Conservation (phyloP, 345 rosid genomes). For the Xanthoceras sorbifolium region DNA sequence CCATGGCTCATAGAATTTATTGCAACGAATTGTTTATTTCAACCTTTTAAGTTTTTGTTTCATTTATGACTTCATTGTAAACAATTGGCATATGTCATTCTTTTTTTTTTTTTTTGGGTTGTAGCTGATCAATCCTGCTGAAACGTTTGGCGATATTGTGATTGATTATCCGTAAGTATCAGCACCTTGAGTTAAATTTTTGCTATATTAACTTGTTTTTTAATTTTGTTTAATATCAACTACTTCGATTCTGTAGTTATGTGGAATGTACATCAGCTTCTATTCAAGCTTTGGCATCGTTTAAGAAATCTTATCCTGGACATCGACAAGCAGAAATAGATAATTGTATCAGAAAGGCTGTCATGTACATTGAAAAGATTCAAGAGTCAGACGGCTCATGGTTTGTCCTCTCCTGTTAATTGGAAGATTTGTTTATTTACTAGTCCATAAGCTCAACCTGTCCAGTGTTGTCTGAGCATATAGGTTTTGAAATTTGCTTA, state of each 20-base stretch:
- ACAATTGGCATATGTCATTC: neutral
- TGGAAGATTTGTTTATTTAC: conserved; percentile 4
- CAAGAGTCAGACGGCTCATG: conserved; percentile 93
- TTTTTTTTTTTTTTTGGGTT: conserved; percentile 22
- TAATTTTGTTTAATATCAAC: conserved; percentile 20
- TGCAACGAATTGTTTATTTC: neutral
- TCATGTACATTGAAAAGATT: conserved; percentile 60
- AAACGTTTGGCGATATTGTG: conserved; percentile 97
- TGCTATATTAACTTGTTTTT: conserved; percentile 1
- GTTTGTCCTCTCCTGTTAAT: conserved; percentile 44
- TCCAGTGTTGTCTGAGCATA: neutral
- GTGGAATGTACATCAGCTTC: conserved; percentile 97
- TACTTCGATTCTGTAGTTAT: conserved; percentile 47
- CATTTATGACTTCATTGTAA: conserved; percentile 1
- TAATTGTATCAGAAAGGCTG: conserved; percentile 68
- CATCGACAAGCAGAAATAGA: conserved; percentile 78
- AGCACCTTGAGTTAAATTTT: conserved; percentile 20
- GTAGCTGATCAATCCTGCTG: conserved; percentile 94
- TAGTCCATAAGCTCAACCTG: neutral
- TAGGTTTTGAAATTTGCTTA: conserved; percentile 7
- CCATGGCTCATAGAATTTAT: neutral
- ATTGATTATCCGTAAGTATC: conserved; percentile 91
- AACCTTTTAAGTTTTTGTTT: neutral
- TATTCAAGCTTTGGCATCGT: conserved; percentile 79
- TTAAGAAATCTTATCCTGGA: conserved; percentile 66